Percentiles rank a stretch among this genome's conserved stretches.
These are phyloP conservation scores for Hypoxylon sp. DNA, from an alignment of 2,329 filamentous ascomycete genomes.

Conservation along the genomic window DNA sequence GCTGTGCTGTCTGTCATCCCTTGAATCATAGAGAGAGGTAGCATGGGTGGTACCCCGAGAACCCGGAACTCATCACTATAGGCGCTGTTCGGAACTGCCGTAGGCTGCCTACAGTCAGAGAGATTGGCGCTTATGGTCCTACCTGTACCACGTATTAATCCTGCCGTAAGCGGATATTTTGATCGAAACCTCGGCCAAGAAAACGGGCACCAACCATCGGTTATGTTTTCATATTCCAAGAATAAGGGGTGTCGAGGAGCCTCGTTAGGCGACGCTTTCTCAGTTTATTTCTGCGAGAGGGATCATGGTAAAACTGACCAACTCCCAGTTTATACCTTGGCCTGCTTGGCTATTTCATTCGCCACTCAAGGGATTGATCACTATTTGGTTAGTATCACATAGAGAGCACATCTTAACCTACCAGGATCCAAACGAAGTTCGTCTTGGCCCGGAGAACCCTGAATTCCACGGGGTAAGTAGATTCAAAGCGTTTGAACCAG, in stretches of 20 bases:
- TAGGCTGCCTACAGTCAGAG: too few species aligned
- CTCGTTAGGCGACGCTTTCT: conserved; percentile 21
- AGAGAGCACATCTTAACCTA: conserved; percentile 17
- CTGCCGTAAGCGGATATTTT: conserved; percentile 12
- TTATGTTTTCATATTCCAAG: conserved; percentile 14
- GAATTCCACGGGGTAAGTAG: conserved; percentile 16
- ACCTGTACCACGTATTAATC: conserved; percentile 4
- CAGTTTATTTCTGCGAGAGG: conserved; percentile 19
- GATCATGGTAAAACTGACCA: conserved; percentile 17
- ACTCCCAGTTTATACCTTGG: conserved; percentile 8
- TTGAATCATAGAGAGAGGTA: too few species aligned
- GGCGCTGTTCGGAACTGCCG: too few species aligned
- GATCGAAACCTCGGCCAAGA: conserved; percentile 36
- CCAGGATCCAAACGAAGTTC: conserved; percentile 17
- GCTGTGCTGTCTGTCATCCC: too few species aligned
- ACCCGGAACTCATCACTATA: too few species aligned
- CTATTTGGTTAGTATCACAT: conserved; percentile 2
- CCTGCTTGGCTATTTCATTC: conserved; percentile 24
- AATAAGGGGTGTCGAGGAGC: conserved; percentile 16
- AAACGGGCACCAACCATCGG: conserved; percentile 27
- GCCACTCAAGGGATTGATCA: background rate
- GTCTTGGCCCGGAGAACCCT: conserved; percentile 16
- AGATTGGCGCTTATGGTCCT: conserved; percentile 11
- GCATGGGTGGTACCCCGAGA: too few species aligned
- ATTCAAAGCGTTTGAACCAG: conserved; percentile 6